phyloP scores from a whole-genome alignment of 768 basidiomycete genomes.

The Naganishia onofrii region DNA sequence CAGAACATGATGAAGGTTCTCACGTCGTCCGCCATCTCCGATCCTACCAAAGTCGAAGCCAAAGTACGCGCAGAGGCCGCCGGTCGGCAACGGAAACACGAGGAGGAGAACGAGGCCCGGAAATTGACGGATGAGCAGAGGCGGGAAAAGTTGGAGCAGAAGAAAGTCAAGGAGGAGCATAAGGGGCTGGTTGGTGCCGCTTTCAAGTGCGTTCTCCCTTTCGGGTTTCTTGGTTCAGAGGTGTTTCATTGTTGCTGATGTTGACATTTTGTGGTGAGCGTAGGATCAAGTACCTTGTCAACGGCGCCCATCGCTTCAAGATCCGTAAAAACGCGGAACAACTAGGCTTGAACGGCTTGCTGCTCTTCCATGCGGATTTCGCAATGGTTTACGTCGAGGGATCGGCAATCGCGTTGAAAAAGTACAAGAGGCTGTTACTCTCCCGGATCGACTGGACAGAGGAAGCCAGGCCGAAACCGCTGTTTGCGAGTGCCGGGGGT shows the following conservation, averaged over 20 bases:
- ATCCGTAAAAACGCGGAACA: constrained; percentile 95
- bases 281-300: constrained; percentile 82
- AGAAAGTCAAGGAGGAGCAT: constrained; percentile 83
- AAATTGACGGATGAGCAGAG: constrained; percentile 88
- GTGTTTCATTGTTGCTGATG: background rate
- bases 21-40: constrained; percentile 92
- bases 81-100: constrained; percentile 79
- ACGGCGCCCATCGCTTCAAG: constrained; percentile 92
- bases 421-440: constrained; percentile 82
- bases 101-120: constrained; percentile 87
- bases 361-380: constrained; percentile 85
- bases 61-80: constrained; percentile 90
- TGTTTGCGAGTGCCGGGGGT: constrained; percentile 59
- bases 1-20: constrained; percentile 97
- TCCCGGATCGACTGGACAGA: constrained; percentile 92
- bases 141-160: constrained; percentile 77
- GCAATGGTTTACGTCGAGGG: constrained; percentile 93
- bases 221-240: no score
- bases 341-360: constrained; percentile 77
- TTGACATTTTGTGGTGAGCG: background rate
- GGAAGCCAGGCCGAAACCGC: constrained; percentile 72
- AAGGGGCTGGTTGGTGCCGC: constrained; percentile 77
- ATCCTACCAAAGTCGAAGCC: constrained; percentile 95
- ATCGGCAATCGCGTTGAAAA: constrained; percentile 74
- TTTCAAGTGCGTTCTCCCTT: constrained; percentile 73